Conservation (phyloP, 257 asterid genomes). For the Perilla frutescens region DNA sequence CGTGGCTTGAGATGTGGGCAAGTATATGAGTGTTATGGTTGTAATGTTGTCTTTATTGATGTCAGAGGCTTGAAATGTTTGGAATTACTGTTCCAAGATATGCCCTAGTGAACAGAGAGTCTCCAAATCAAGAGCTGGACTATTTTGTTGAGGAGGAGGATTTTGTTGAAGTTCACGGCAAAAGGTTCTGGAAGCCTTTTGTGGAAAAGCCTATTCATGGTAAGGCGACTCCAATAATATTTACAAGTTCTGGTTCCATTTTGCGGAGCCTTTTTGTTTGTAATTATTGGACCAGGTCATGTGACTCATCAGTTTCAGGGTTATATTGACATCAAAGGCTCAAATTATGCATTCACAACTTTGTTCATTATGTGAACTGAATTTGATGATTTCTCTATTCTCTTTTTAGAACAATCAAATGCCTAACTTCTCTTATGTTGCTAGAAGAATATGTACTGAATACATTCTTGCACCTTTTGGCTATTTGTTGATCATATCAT, state of each 20-base stretch:
- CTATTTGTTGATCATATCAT: background rate
- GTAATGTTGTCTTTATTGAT: conserved; percentile 14
- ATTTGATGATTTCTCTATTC: background rate
- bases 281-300: background rate
- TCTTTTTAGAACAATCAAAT: too few species aligned
- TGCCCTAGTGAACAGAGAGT: conserved; percentile 87
- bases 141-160: conserved; percentile 94
- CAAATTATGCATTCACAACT: background rate
- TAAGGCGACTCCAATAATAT: conserved; percentile 37
- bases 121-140: conserved; percentile 80
- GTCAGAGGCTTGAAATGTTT: conserved; percentile 80
- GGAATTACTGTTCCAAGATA: conserved; percentile 94
- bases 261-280: conserved; percentile 14
- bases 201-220: conserved; percentile 98
- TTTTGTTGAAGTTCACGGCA: conserved; percentile 89
- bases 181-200: conserved; percentile 91
- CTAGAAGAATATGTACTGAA: background rate
- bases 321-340: background rate
- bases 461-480: background rate
- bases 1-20: too few species aligned
- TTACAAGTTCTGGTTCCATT: background rate
- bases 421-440: background rate
- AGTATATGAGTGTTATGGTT: background rate
- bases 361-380: background rate
- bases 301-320: background rate